These are phyloP conservation scores for Euphorbia lathyris DNA, from an alignment of 345 rosid genomes.

Conservation along the genomic window DNA sequence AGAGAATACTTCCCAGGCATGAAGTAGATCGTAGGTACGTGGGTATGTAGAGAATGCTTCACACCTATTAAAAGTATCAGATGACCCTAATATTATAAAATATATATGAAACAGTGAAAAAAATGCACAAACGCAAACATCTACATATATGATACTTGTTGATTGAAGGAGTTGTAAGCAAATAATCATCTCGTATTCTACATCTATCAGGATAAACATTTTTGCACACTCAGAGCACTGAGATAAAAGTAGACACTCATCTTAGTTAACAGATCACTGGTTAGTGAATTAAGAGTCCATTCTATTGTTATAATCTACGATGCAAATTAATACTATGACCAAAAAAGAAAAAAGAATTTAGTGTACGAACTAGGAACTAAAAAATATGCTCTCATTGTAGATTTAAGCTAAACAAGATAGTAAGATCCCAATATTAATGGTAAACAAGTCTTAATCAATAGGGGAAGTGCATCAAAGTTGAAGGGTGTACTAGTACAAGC, in stretches of 20 bases:
- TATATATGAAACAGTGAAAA: neutral
- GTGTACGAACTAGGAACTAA: too few relatives aligned
- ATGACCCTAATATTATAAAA: neutral
- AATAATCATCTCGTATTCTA: neutral
- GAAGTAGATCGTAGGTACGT: conserved; percentile 89
- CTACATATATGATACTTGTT: neutral
- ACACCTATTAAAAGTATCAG: conserved; percentile 51
- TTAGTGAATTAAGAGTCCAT: neutral
- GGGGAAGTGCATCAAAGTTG: neutral
- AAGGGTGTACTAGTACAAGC: conserved; percentile 10
- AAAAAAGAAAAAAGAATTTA: neutral
- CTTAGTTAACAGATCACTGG: neutral
- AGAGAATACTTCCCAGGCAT: conserved; percentile 73
- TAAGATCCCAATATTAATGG: neutral
- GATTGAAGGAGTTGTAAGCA: neutral
- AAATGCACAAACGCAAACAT: neutral
- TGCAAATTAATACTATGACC: neutral
- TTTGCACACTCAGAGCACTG: neutral
- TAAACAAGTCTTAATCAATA: neutral
- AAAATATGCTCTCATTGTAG: neutral
- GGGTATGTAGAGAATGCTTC: conserved; percentile 96
- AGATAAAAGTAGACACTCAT: neutral
- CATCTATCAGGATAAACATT: neutral
- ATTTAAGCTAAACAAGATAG: neutral
- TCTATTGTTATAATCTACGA: neutral